A percentile compares a stretch with the other conserved stretches of the same genome.
Conservation (phyloP, 2,329 filamentous ascomycete species). For the Hysterium pulicare region DNA sequence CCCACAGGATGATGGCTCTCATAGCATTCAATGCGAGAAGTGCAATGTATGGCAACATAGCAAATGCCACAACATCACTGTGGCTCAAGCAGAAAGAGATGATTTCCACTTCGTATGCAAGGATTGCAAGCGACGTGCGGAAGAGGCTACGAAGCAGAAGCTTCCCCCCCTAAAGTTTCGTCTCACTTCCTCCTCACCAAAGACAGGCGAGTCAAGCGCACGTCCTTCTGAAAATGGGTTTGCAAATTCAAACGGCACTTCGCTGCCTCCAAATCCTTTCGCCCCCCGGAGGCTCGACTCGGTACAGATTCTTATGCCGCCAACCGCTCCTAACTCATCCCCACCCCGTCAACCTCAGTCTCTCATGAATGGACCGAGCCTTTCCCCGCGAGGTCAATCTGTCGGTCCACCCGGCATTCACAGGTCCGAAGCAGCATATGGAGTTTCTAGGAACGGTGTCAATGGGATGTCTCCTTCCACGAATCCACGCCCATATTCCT, state of each 20-base stretch:
- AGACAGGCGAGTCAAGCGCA: constrained; percentile 11
- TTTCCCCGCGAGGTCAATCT: constrained; percentile 44
- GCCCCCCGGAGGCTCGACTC: constrained; percentile 14
- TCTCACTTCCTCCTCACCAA: constrained; percentile 50
- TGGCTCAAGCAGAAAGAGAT: constrained; percentile 74
- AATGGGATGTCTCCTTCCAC: constrained; percentile 27
- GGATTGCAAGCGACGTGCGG: constrained; percentile 68
- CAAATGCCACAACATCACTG: constrained; percentile 77
- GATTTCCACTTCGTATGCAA: constrained; percentile 86
- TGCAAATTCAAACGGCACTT: constrained; percentile 14
- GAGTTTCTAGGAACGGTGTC: constrained; percentile 24
- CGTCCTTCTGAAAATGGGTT: background rate
- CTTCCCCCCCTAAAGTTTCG: constrained; percentile 60
- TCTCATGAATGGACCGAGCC: constrained; percentile 42
- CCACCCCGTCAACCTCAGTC: constrained; percentile 21
- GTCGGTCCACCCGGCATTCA: constrained; percentile 42
- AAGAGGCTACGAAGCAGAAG: constrained; percentile 60
- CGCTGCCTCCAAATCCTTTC: constrained; percentile 3
- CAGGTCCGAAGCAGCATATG: constrained; percentile 34
- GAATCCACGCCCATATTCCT: constrained; percentile 16
- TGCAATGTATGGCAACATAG: constrained; percentile 98
- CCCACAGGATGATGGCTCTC: constrained; percentile 76
- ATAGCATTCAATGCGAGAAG: constrained; percentile 88
- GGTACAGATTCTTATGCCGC: constrained; percentile 18
- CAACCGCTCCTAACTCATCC: constrained; percentile 10